Evolutionary conservation across 2,329 filamentous ascomycete species (phyloP).

Genomic region (Epicoccum nigrum): DNA sequence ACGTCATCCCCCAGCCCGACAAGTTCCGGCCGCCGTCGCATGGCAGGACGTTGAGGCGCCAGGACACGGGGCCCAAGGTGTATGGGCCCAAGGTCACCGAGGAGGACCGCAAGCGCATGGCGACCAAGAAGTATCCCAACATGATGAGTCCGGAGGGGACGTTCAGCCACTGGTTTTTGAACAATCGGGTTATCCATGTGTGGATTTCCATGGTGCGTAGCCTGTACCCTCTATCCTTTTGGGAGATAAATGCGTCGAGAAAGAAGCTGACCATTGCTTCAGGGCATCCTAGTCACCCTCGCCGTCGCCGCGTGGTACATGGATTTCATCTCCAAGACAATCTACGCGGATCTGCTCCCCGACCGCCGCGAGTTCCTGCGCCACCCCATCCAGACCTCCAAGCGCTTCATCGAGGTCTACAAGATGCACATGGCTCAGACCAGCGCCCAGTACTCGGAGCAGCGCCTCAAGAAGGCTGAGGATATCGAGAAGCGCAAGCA

Average conservation of each 20-base stretch:
- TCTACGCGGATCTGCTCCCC: constrained; percentile 80
- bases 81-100: constrained; percentile 76
- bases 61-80: constrained; percentile 63
- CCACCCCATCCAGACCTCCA: constrained; percentile 71
- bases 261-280: neutral
- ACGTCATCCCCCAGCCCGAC: constrained; percentile 77
- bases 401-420: constrained; percentile 73
- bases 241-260: neutral
- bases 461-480: constrained; percentile 74
- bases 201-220: constrained; percentile 78
- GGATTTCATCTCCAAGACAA: constrained; percentile 80
- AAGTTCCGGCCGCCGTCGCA: constrained; percentile 94
- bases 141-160: constrained; percentile 86
- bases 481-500: constrained; percentile 86
- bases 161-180: constrained; percentile 83
- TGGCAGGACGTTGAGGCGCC: constrained; percentile 64
- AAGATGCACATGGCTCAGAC: constrained; percentile 76
- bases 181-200: constrained; percentile 76
- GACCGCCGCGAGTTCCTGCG: constrained; percentile 69
- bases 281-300: constrained; percentile 72
- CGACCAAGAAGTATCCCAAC: constrained; percentile 78
- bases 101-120: constrained; percentile 70
- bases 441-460: constrained; percentile 71
- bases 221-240: neutral
- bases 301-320: constrained; percentile 74